Conservation (phyloP, 306 rosid genomes). For the Trifolium repens region DNA sequence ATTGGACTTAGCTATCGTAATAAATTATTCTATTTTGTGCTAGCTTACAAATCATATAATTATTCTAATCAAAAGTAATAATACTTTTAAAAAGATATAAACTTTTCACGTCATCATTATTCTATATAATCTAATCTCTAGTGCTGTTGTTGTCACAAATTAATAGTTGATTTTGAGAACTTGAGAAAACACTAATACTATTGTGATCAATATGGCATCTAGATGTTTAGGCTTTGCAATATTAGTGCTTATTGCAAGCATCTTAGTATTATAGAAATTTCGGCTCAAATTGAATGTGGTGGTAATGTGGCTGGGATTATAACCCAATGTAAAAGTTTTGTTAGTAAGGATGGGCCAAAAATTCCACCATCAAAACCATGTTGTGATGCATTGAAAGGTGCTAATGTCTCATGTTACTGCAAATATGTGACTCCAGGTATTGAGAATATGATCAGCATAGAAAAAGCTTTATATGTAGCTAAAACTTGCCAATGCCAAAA, state of each 20-base stretch:
- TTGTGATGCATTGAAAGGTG: neutral
- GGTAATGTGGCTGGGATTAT: neutral
- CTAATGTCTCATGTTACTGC: neutral
- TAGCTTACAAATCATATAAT: too few species aligned
- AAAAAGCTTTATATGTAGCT: neutral
- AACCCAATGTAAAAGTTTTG: neutral
- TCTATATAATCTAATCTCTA: neutral
- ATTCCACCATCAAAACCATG: neutral
- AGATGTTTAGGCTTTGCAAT: neutral
- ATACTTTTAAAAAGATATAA: neutral
- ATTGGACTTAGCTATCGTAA: neutral
- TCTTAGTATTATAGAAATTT: neutral
- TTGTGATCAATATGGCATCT: neutral
- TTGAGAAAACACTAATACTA: neutral
- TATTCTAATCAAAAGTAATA: neutral
- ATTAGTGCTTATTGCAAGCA: neutral
- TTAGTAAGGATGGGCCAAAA: neutral
- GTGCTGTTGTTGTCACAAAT: neutral
- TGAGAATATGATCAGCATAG: neutral
- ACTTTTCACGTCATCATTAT: neutral
- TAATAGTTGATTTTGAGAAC: too few species aligned
- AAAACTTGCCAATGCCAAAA: neutral
- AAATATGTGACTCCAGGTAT: neutral
- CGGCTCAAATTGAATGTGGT: neutral
- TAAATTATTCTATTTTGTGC: too few species aligned